phyloP scores from a whole-genome alignment of 352 stramenopile species.

The Hyaloperonospora brassicae region DNA sequence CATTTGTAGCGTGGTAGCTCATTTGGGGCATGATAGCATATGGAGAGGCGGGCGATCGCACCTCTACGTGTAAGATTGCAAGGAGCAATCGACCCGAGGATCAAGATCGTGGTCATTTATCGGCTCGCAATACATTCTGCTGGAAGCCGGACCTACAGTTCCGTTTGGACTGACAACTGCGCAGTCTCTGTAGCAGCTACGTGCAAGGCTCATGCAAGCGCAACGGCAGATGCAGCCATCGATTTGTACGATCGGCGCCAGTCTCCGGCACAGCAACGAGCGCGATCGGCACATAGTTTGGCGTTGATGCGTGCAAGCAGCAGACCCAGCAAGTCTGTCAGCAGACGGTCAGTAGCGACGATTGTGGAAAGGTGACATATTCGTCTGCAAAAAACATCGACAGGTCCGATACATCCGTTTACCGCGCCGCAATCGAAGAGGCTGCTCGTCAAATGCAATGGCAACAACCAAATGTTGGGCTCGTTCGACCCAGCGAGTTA shows the following conservation, averaged over 20 bases:
- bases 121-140: no score
- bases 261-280: constrained; percentile 3
- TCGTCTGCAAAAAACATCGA: constrained; percentile 10
- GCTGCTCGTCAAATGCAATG: constrained; percentile 25
- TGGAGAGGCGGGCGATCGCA: constrained; percentile 5
- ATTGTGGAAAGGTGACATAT: constrained; percentile 31
- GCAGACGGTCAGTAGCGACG: constrained; percentile 19
- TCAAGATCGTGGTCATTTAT: no score
- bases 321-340: constrained; percentile 2
- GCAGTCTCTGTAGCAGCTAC: no score
- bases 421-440: constrained; percentile 17
- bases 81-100: no score
- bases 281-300: constrained; percentile 1
- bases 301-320: constrained; percentile 10
- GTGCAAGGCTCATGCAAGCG: no score
- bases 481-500: constrained; percentile 4
- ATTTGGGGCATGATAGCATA: no score
- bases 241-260: background rate
- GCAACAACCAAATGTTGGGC: constrained; percentile 24
- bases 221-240: no score
- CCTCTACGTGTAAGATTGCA: constrained; percentile 26
- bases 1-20: background rate
- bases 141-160: no score
- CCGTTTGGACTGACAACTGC: no score
- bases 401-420: constrained; percentile 10